These are phyloP conservation scores for Poa annua DNA, from an alignment of 176 grass and related monocot species.

Conservation along the genomic window DNA sequence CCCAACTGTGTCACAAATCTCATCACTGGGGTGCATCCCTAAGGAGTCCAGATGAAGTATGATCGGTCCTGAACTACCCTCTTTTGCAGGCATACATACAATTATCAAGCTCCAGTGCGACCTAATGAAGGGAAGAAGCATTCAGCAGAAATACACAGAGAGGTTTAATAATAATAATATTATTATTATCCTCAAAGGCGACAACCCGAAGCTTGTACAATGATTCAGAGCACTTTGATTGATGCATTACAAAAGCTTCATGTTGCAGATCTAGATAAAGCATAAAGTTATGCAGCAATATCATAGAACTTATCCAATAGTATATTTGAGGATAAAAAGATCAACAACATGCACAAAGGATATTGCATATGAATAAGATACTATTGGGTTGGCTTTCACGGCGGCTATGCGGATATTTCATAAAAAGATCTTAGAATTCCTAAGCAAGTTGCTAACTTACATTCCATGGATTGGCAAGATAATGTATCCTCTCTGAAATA, in stretches of 20 bases:
- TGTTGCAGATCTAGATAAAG: constrained; percentile 5
- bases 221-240: not conserved
- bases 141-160: constrained; percentile 11
- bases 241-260: not conserved
- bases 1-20: constrained; percentile 56
- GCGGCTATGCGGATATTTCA: constrained; percentile 1
- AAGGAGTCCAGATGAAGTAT: constrained; percentile 94
- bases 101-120: constrained; percentile 95
- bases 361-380: constrained; percentile 19
- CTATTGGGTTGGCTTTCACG: not conserved
- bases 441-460: constrained; percentile 58
- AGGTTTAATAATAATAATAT: not conserved
- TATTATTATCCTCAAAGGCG: constrained; percentile 2
- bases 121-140: constrained; percentile 49
- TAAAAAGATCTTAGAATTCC: constrained; percentile 21
- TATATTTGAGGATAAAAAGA: not conserved
- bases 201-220: constrained; percentile 13
- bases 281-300: not conserved
- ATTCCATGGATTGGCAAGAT: constrained; percentile 85
- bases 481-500: constrained; percentile 83
- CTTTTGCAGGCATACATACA: constrained; percentile 79
- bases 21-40: constrained; percentile 57
- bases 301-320: constrained; percentile 9
- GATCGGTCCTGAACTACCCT: constrained; percentile 67
- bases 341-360: constrained; percentile 6